Evolutionary conservation across 768 basidiomycete species (phyloP).

Genomic region (Lentinula boryana): DNA sequence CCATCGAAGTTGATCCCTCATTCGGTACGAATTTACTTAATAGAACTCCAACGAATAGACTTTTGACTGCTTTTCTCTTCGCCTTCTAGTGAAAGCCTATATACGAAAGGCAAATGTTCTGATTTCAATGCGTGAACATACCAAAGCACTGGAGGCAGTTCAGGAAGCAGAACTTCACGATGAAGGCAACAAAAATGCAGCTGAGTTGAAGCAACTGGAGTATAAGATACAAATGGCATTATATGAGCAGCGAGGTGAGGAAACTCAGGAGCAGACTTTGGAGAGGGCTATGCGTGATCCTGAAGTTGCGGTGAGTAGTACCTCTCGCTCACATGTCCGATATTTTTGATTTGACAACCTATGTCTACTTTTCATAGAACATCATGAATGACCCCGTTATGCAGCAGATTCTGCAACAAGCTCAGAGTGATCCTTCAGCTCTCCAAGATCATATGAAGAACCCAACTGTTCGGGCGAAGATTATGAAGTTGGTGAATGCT

Average conservation of each 20-base stretch:
- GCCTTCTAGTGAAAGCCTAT: constrained; percentile 76
- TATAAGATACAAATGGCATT: constrained; percentile 77
- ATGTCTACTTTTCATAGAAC: constrained; percentile 30
- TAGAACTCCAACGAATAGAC: constrained; percentile 3
- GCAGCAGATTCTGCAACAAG: constrained; percentile 93
- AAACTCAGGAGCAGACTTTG: constrained; percentile 90
- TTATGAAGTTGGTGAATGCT: constrained; percentile 85
- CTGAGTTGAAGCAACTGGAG: constrained; percentile 79
- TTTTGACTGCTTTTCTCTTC: background rate
- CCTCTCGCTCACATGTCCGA: background rate
- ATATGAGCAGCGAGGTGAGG: constrained; percentile 70
- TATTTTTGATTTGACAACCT: constrained; percentile 3
- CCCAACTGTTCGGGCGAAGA: constrained; percentile 70
- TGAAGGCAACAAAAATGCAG: constrained; percentile 71
- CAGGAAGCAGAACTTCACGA: constrained; percentile 78
- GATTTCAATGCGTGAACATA: constrained; percentile 86
- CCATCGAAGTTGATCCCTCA: constrained; percentile 83
- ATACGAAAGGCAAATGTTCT: constrained; percentile 88
- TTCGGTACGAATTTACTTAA: constrained; percentile 50
- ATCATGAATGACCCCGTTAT: constrained; percentile 91
- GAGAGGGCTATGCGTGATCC: constrained; percentile 97
- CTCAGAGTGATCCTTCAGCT: constrained; percentile 82
- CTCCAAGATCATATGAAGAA: constrained; percentile 98
- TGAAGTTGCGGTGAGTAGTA: constrained; percentile 81
- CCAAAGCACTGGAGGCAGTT: constrained; percentile 77